phyloP scores from a whole-genome alignment of 768 basidiomycete species.

The Neoboletus subvelutipes region DNA sequence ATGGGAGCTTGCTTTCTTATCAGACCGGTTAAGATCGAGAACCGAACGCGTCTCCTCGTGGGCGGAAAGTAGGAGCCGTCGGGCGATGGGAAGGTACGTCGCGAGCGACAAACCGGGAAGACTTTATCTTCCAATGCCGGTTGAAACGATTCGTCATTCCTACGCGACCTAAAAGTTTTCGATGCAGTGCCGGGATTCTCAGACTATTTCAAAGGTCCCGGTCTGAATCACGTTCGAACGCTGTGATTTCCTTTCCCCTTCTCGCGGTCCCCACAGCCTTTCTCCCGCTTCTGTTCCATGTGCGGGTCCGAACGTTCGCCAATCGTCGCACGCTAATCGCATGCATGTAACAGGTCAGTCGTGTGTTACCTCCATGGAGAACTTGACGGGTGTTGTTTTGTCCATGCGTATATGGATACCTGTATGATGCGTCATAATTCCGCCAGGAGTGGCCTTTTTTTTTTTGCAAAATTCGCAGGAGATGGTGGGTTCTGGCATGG shows the following conservation, averaged over 20 bases:
- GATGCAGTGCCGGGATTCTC: neutral
- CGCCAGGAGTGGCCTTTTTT: neutral
- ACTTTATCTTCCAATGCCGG: neutral
- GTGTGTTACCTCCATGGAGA: conserved; percentile 11
- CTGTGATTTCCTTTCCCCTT: neutral
- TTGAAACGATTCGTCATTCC: neutral
- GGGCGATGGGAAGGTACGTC: neutral
- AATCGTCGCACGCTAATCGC: conserved; percentile 2
- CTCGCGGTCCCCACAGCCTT: neutral
- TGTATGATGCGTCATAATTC: neutral
- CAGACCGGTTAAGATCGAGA: neutral
- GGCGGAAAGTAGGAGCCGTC: neutral
- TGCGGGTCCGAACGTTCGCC: conserved; percentile 8
- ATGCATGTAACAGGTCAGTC: neutral
- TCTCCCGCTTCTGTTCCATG: neutral
- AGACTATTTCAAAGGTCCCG: neutral
- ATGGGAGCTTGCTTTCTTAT: neutral
- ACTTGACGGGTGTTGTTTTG: neutral
- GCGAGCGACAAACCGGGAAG: neutral
- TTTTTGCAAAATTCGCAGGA: neutral
- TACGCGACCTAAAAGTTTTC: neutral
- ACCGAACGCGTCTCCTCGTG: neutral
- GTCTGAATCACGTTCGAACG: neutral
- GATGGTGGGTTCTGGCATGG: neutral
- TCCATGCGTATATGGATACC: neutral